Evolutionary conservation across 495 filamentous ascomycete species (phyloP).

Genomic region (Aspergillus sclerotiicarbonarius): DNA sequence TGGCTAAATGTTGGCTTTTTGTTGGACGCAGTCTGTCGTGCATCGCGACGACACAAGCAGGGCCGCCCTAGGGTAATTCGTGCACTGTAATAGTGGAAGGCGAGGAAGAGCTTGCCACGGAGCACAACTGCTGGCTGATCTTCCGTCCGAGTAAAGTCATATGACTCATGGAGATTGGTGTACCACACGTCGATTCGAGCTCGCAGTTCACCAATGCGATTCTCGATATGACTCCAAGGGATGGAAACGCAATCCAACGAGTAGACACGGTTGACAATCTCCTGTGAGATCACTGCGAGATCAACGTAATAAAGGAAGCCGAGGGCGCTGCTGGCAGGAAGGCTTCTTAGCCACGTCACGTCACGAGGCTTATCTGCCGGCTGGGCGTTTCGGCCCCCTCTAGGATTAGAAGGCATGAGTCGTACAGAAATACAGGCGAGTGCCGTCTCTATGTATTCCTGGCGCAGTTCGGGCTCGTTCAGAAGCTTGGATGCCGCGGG

Average conservation of each 20-base stretch:
- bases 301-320: constrained; percentile 52
- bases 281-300: constrained; percentile 51
- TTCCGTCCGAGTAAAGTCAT: constrained; percentile 46
- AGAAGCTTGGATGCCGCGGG: constrained; percentile 32
- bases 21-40: constrained; percentile 31
- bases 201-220: constrained; percentile 51
- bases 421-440: constrained; percentile 39
- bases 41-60: constrained; percentile 61
- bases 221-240: constrained; percentile 61
- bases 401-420: constrained; percentile 38
- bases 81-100: constrained; percentile 59
- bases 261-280: constrained; percentile 58
- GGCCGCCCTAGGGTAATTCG: constrained; percentile 62
- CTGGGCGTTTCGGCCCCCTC: constrained; percentile 26
- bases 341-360: constrained; percentile 29
- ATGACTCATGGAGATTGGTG: constrained; percentile 46
- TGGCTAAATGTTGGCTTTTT: constrained; percentile 51
- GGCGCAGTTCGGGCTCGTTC: constrained; percentile 31
- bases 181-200: constrained; percentile 55
- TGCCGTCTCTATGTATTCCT: constrained; percentile 35
- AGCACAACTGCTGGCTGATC: constrained; percentile 33
- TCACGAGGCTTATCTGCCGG: constrained; percentile 23
- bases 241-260: constrained; percentile 50
- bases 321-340: constrained; percentile 39
- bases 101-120: constrained; percentile 47